Base-by-base conservation (phyloP, 1,284 basidiomycete genomes). In the Chalciporus sp. region DNA sequence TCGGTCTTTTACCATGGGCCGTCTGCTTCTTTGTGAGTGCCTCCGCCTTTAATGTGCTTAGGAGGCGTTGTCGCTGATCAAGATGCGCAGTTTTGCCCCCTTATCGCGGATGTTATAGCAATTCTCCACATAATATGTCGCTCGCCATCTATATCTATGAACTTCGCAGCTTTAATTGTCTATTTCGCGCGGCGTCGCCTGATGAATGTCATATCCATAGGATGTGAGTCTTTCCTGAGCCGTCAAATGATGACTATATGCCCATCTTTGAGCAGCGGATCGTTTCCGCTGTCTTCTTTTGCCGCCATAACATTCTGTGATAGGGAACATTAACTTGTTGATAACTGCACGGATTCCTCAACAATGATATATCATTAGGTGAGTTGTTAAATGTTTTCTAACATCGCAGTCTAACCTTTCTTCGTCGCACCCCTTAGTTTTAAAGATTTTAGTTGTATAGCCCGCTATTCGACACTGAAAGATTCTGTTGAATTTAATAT, bases 51-150 rank as follows among this genome's bases (percentile, higher is more conserved):
- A 37, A 19, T 14, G 19, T 43, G 1, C 5, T 8, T 2, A 5
- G 35, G 37, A 40, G 3, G 3, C 23, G 16, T 7, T 0, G 7
- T 14, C 3, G 46, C 53, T 66, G 42, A 69, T 9, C 9, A 3
- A 0, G 3, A 35, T 1, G 2, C 17, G 9, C n/a, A 65, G 67
- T 69, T 65, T 52, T 47, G 39, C 17, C 64, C 64, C 1, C 42
- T 65, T 8, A 44, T 69, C 41, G 58, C 55, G 11, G 64, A 65
- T 10, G 56, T 65, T 10, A 12, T 65, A 3, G 62, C 61, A 6
- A 62, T 65, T 47, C 28, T 20, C 10, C 48, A 35, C 16, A 55
- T 62, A 9, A 45, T 49, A 46, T 57, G 42, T 29, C 61, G 66
- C 31, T 52, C 67, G 7, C 56, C 53, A 4, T 54, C 42, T 11